Percentiles rank a stretch among this genome's conserved stretches.
Conservation (phyloP, 768 basidiomycete species). For the Suillus luteus region DNA sequence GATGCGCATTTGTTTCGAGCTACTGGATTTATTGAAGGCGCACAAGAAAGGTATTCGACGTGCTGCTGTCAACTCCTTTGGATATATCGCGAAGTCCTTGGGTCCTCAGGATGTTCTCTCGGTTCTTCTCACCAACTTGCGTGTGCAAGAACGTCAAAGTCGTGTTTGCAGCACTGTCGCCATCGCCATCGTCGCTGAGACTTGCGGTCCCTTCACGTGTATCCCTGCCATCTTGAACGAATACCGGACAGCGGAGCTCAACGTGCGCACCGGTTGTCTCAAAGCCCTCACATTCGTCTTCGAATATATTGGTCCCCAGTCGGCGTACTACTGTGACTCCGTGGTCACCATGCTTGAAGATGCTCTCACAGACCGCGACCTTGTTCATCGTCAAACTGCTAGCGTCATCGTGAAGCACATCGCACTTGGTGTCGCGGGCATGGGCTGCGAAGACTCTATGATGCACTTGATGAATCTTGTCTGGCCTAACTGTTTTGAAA, state of each 20-base stretch:
- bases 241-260: slow-evolving; percentile 96
- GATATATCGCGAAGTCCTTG: slow-evolving; percentile 98
- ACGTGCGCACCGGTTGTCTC: slow-evolving; percentile 97
- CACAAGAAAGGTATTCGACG: slow-evolving; percentile 99
- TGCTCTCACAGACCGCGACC: slow-evolving; percentile 95
- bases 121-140: slow-evolving; percentile 92
- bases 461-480: slow-evolving; percentile 97
- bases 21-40: slow-evolving; percentile 94
- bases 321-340: slow-evolving; percentile 95
- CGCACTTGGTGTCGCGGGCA: slow-evolving; percentile 93
- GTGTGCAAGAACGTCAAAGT: slow-evolving; percentile 98
- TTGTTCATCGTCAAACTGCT: slow-evolving; percentile 97
- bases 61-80: slow-evolving; percentile 98
- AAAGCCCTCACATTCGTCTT: slow-evolving; percentile 99
- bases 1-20: slow-evolving; percentile 99
- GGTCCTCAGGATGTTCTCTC: slow-evolving; percentile 98
- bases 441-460: slow-evolving; percentile 98
- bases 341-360: slow-evolving; percentile 99
- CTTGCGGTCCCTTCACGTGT: slow-evolving; percentile 96
- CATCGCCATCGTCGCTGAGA: slow-evolving; percentile 94
- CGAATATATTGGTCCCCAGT: slow-evolving; percentile 97
- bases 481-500: slow-evolving; percentile 99
- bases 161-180: slow-evolving; percentile 99
- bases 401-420: slow-evolving; percentile 98
- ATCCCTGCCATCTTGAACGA: slow-evolving; percentile 99